Evolutionary conservation across 352 stramenopile species (phyloP).

Genomic region (Phytophthora foliorum): DNA sequence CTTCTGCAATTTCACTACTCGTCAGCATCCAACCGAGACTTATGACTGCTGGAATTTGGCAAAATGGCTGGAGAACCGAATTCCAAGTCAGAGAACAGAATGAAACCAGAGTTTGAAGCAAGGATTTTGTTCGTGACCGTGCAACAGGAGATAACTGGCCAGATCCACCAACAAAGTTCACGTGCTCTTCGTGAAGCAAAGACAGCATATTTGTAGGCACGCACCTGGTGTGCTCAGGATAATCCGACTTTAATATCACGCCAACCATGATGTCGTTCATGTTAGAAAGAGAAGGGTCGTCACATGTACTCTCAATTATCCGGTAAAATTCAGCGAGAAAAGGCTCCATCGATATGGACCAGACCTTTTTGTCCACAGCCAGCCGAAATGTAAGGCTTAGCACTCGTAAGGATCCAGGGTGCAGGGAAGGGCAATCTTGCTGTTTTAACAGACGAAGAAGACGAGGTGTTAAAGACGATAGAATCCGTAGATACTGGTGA

Average conservation of each 20-base stretch:
- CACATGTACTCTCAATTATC: conserved; percentile 23
- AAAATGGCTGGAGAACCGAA: conserved; percentile 26
- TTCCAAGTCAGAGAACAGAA: conserved; percentile 33
- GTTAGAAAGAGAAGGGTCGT: conserved; percentile 5
- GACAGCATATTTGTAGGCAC: background rate
- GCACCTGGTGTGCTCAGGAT: background rate
- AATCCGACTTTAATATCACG: conserved; percentile 15
- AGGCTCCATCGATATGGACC: conserved; percentile 26
- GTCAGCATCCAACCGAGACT: conserved; percentile 28
- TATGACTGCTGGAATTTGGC: conserved; percentile 30
- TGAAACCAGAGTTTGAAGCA: conserved; percentile 30
- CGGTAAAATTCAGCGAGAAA: conserved; percentile 30
- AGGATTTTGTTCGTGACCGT: conserved; percentile 30
- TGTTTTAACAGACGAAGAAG: conserved; percentile 24
- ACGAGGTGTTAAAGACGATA: conserved; percentile 20
- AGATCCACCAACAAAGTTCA: conserved; percentile 29
- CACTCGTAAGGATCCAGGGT: conserved; percentile 24
- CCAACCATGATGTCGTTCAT: conserved; percentile 18
- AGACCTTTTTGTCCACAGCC: conserved; percentile 35
- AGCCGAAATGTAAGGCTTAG: conserved; percentile 31
- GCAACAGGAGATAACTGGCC: conserved; percentile 24
- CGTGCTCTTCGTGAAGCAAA: conserved; percentile 27
- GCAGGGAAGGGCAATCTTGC: conserved; percentile 8
- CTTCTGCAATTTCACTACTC: conserved; percentile 18
- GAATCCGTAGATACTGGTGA: conserved; percentile 26